phyloP scores from a whole-genome alignment of 225 moss, liverwort and hornwort genomes.

The Marchantia paleacea region DNA sequence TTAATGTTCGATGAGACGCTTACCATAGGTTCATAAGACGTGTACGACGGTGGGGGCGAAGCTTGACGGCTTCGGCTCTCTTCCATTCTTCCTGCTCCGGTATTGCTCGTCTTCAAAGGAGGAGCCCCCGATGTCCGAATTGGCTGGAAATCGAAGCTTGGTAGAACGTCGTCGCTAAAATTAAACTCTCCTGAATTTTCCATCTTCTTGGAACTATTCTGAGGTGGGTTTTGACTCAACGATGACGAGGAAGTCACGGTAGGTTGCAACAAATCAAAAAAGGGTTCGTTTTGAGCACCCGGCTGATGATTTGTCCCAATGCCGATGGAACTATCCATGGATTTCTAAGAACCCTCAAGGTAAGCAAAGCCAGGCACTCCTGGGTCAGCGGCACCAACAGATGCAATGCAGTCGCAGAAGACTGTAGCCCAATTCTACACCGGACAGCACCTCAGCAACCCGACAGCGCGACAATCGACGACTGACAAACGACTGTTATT shows the following conservation, averaged over 20 bases:
- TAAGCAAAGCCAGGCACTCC: not conserved
- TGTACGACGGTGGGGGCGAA: conserved; percentile 38
- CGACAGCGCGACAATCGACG: not conserved
- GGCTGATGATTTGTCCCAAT: conserved; percentile 35
- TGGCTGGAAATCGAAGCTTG: conserved; percentile 70
- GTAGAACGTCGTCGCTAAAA: conserved; percentile 65
- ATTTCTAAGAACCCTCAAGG: conserved; percentile 6
- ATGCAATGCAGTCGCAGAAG: not conserved
- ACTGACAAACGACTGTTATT: not conserved
- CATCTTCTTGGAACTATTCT: conserved; percentile 45
- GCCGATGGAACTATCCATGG: conserved; percentile 43
- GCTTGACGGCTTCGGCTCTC: conserved; percentile 36
- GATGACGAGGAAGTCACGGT: conserved; percentile 38
- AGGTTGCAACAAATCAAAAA: conserved; percentile 78
- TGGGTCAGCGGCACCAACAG: not conserved
- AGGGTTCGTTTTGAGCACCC: conserved; percentile 61
- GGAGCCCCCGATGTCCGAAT: conserved; percentile 36
- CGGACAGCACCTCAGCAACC: not conserved
- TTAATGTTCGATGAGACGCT: not conserved
- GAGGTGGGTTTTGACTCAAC: conserved; percentile 10
- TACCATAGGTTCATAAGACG: conserved; percentile 45
- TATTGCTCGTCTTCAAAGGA: conserved; percentile 11
- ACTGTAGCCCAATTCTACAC: not conserved
- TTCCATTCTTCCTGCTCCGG: conserved; percentile 28
- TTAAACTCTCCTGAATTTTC: conserved; percentile 54